A percentile compares a stretch with the other conserved stretches of the same genome.
Conservation (phyloP, 2,329 filamentous ascomycete species). For the Exutisphaerella laricina region DNA sequence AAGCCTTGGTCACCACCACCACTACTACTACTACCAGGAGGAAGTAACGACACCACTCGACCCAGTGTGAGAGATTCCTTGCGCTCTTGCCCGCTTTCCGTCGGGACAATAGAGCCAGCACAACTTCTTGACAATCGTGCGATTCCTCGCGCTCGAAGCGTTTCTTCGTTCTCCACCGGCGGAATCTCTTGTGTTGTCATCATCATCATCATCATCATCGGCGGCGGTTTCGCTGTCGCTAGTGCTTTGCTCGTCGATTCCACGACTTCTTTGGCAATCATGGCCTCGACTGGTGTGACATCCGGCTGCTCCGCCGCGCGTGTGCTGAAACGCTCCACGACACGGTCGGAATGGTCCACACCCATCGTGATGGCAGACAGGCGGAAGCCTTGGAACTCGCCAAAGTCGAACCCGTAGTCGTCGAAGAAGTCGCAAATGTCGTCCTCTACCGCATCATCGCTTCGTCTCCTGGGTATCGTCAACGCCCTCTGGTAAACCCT, state of each 20-base stretch:
- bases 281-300: slow-evolving; percentile 22
- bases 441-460: slow-evolving; percentile 35
- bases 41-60: slow-evolving; percentile 11
- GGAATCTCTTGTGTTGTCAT: slow-evolving; percentile 8
- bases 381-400: slow-evolving; percentile 22
- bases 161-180: slow-evolving; percentile 26
- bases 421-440: slow-evolving; percentile 41
- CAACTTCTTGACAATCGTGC: slow-evolving; percentile 24
- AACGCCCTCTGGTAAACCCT: slow-evolving; percentile 28
- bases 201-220: too few species aligned
- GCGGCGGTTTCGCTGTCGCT: neutral
- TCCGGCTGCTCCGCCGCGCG: slow-evolving; percentile 17
- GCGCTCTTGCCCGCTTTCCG: neutral
- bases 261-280: slow-evolving; percentile 24
- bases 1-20: slow-evolving; percentile 3
- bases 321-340: slow-evolving; percentile 24
- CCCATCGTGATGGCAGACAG: slow-evolving; percentile 10
- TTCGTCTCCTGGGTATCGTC: slow-evolving; percentile 26
- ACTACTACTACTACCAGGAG: slow-evolving; percentile 3
- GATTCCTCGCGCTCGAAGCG: slow-evolving; percentile 26
- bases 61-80: slow-evolving; percentile 7
- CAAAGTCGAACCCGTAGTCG: slow-evolving; percentile 34
- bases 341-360: slow-evolving; percentile 13
- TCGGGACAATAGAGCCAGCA: slow-evolving; percentile 9
- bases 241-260: slow-evolving; percentile 8